phyloP scores from a whole-genome alignment of 805 yeast species.

The Groenewaldozyma tartarivorans region DNA sequence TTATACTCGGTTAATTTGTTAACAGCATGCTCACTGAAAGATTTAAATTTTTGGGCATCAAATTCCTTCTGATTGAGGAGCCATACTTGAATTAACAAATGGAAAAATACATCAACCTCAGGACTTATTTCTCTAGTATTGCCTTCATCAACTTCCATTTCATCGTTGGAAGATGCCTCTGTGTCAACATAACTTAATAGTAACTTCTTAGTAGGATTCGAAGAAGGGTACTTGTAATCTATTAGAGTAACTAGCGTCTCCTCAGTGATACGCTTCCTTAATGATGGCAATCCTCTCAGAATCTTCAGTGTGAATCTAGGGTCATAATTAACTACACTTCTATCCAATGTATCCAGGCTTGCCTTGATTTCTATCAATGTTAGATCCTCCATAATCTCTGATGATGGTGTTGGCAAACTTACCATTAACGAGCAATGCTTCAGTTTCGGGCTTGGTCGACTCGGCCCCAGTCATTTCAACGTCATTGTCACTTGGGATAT shows the following conservation, averaged over 20 bases:
- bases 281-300: conserved; percentile 67
- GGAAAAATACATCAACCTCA: conserved; percentile 71
- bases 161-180: background rate
- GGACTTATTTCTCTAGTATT: conserved; percentile 59
- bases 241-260: conserved; percentile 49
- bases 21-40: conserved; percentile 28
- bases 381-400: background rate
- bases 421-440: conserved; percentile 11
- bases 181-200: conserved; percentile 26
- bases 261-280: conserved; percentile 55
- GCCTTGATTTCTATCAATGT: conserved; percentile 24
- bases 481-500: conserved; percentile 5
- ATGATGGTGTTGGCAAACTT: no score
- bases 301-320: conserved; percentile 82
- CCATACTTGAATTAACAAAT: conserved; percentile 67
- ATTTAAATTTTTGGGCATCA: conserved; percentile 46
- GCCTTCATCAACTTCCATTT: conserved; percentile 18
- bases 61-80: conserved; percentile 55
- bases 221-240: conserved; percentile 43
- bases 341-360: conserved; percentile 40
- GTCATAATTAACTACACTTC: conserved; percentile 66
- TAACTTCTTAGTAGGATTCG: conserved; percentile 27
- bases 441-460: conserved; percentile 3
- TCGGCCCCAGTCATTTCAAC: conserved; percentile 10
- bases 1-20: conserved; percentile 48